Percentiles rank a stretch among this genome's conserved stretches.
These are phyloP conservation scores for Solanum infundibuliforme DNA, from an alignment of 257 asterid species.

Conservation along the genomic window DNA sequence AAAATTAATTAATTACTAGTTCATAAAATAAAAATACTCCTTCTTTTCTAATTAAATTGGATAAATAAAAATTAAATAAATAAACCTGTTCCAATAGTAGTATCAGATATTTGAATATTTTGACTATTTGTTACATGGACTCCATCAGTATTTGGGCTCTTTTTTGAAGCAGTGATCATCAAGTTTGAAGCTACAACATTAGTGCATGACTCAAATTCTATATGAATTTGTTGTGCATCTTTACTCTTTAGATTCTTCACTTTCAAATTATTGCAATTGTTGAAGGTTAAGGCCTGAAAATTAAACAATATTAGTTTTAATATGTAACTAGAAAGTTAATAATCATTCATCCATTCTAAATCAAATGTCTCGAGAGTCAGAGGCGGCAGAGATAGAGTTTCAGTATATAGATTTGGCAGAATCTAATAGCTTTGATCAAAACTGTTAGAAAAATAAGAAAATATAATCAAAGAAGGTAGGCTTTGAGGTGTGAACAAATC, in stretches of 20 bases:
- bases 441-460: not conserved
- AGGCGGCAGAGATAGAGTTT: not conserved
- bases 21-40: not conserved
- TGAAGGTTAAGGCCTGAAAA: slow-evolving; percentile 62
- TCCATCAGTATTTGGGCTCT: slow-evolving; percentile 85
- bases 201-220: slow-evolving; percentile 34
- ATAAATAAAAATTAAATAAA: not conserved
- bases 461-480: not conserved
- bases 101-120: slow-evolving; percentile 37
- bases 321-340: not conserved
- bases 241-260: slow-evolving; percentile 33
- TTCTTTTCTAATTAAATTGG: not conserved
- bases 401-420: not conserved
- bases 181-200: slow-evolving; percentile 41
- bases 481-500: not conserved
- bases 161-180: slow-evolving; percentile 36
- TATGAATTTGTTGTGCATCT: slow-evolving; percentile 67
- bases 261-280: slow-evolving; percentile 41
- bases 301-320: not conserved
- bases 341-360: not conserved
- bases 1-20: not conserved
- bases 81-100: slow-evolving; percentile 54
- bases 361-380: not conserved
- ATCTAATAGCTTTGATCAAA: not conserved
- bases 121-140: slow-evolving; percentile 48